Conservation (phyloP, 345 rosid genomes). For the Kernera saxatilis region DNA sequence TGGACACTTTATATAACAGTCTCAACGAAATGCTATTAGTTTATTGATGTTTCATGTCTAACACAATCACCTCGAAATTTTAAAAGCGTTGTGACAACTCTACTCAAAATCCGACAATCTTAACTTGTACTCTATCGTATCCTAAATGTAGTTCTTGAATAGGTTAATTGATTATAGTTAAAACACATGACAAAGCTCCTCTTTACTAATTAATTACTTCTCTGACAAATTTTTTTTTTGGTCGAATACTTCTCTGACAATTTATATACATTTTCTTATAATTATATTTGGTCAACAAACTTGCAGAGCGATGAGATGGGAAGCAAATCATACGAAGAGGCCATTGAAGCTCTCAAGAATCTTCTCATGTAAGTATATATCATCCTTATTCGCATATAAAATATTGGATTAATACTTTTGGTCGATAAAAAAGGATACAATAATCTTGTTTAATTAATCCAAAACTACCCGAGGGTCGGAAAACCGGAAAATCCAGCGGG, state of each 20-base stretch:
- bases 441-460: too few species aligned
- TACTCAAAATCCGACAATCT: neutral
- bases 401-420: neutral
- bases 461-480: neutral
- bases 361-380: conserved; percentile 51
- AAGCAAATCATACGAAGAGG: conserved; percentile 63
- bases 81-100: neutral
- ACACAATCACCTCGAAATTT: neutral
- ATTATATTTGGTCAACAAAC: conserved; percentile 7
- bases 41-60: neutral
- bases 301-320: conserved; percentile 79
- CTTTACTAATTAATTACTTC: neutral
- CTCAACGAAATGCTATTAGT: neutral
- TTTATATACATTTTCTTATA: neutral
- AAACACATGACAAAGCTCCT: neutral
- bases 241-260: too few species aligned
- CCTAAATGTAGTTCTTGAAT: conserved; percentile 14
- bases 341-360: conserved; percentile 84
- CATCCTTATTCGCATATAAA: neutral
- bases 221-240: too few species aligned
- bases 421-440: neutral
- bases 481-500: neutral
- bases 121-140: neutral
- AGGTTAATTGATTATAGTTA: conserved; percentile 25
- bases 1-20: neutral